Conservation (phyloP, 1,284 basidiomycete species). For the Trametes sp. region DNA sequence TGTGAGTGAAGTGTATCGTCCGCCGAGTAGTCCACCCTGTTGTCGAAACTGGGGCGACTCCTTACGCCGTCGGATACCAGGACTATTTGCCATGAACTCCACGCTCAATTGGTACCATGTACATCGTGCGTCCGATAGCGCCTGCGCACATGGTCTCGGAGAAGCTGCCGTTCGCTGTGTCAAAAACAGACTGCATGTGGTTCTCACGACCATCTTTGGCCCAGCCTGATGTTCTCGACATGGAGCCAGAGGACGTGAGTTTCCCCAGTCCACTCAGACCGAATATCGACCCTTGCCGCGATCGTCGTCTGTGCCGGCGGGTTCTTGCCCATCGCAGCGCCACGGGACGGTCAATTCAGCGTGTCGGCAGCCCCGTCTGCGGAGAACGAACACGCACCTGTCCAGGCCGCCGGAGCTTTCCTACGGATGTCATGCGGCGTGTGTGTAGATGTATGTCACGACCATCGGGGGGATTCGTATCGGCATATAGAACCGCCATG, state of each 20-base stretch:
- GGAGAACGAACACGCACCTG: too few species aligned
- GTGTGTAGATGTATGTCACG: too few species aligned
- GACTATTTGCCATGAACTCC: background rate
- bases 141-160: background rate
- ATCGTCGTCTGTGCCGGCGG: conserved; percentile 1
- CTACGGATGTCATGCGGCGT: too few species aligned
- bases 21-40: background rate
- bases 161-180: background rate
- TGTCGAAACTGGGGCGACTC: too few species aligned
- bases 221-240: background rate
- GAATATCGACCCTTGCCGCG: background rate
- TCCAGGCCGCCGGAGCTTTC: too few species aligned
- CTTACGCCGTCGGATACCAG: too few species aligned
- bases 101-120: background rate
- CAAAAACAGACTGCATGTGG: background rate
- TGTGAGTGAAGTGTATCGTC: background rate
- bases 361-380: background rate
- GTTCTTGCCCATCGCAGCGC: background rate
- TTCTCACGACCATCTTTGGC: background rate
- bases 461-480: background rate
- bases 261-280: background rate
- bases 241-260: background rate
- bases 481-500: background rate
- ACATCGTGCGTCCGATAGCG: too few species aligned
- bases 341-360: background rate